phyloP scores from a whole-genome alignment of 345 rosid species.

The Populus tremula region DNA sequence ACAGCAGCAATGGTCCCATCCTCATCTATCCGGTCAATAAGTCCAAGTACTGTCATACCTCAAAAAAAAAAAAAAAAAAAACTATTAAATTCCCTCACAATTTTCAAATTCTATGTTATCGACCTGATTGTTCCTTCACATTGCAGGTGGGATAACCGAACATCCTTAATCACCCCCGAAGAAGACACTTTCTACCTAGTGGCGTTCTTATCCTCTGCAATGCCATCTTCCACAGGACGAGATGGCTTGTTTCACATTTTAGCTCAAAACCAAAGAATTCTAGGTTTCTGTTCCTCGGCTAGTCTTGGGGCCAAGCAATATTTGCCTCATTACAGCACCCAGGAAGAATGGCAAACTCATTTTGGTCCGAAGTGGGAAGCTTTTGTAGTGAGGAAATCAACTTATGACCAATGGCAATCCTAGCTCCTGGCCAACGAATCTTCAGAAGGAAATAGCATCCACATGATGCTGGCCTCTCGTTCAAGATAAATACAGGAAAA shows the following conservation, averaged over 20 bases:
- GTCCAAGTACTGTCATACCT: constrained; percentile 49
- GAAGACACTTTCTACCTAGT: constrained; percentile 78
- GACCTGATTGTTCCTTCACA: background rate
- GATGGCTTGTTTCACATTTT: constrained; percentile 55
- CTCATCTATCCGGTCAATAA: constrained; percentile 83
- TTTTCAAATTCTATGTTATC: background rate
- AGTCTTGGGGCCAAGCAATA: constrained; percentile 64
- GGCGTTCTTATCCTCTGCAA: constrained; percentile 70
- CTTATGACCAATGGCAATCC: constrained; percentile 75
- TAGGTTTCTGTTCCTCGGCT: constrained; percentile 42
- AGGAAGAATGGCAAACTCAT: constrained; percentile 75
- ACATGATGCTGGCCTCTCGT: constrained; percentile 23
- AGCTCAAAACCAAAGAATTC: constrained; percentile 54
- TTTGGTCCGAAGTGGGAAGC: constrained; percentile 73
- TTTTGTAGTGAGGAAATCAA: constrained; percentile 52
- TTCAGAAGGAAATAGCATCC: constrained; percentile 49
- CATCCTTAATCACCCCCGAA: constrained; percentile 70
- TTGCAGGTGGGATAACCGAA: constrained; percentile 81
- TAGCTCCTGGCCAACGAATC: constrained; percentile 84
- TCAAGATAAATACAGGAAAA: constrained; percentile 15
- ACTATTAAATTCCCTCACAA: background rate
- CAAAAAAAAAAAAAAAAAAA: background rate
- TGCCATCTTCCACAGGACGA: constrained; percentile 58
- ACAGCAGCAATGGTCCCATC: constrained; percentile 75
- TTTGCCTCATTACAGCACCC: constrained; percentile 62